Base-by-base conservation (phyloP, 202 grass and related monocot species). In the Alloteropsis angusta region DNA sequence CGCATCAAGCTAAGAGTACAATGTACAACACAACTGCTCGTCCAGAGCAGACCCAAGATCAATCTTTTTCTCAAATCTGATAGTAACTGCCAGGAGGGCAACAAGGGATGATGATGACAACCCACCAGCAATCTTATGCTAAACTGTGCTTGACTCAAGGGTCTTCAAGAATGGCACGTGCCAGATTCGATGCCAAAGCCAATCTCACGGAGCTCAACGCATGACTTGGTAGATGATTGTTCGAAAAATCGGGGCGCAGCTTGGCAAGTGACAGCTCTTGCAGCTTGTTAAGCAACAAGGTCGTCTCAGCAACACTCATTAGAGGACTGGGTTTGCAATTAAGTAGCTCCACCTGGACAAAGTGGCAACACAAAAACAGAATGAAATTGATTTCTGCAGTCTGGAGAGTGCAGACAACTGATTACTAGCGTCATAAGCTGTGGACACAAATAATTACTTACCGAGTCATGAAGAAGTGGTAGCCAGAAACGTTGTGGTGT, bases 401-500 rank as follows among this genome's bases (percentile, higher is more conserved):
- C 25, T 35, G 17, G 18, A 5, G 23, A 50, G 30, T 65, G 5
- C 19, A 52, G 4, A 53, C 12, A 65, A 41, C 32, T 41, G 59
- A 17, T 9, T 49, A 39, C 6, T 38, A 4, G 44, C 16, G 55
- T 75, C 38, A 47, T 63, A 57, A 84, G 13, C 25, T n/a, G 45
- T 59, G 49, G n/a, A 61, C 25, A 55, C 5, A 11, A 62, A 63
- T 57, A 50, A 43, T n/a, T 57, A 78, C 85, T 90, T 87, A 98
- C 92, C 1, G 92, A 92, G 56, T 94, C 95, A 76, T 87, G 85
- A 78, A 98, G 42, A 83, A 98, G 95, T 50, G 95, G 92, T 64
- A 98, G 82, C 95, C 95, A 98, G 72, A 95, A 98, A 76, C 81
- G 87, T 66, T 90, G 91, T 4, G 95, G 95, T 47, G 89, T 98